These are phyloP conservation scores for Colletotrichum echinochloae DNA, from an alignment of 2,329 filamentous ascomycete genomes.

Conservation along the genomic window DNA sequence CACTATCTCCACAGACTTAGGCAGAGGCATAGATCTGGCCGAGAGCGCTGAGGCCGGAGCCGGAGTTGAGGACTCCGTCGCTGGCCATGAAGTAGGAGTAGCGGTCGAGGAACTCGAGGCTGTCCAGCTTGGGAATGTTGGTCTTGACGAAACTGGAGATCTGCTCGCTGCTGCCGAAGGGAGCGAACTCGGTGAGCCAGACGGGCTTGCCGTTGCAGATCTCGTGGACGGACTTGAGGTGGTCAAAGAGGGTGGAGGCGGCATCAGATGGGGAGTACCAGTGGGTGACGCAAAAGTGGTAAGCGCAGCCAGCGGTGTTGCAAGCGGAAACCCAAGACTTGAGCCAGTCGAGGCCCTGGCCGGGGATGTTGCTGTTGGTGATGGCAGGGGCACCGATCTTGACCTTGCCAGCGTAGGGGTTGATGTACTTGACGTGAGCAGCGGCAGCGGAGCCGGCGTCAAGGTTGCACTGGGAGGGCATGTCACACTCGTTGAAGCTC, in stretches of 20 bases:
- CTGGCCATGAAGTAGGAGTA: conserved; percentile 70
- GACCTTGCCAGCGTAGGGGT: conserved; percentile 64
- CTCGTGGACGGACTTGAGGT: conserved; percentile 61
- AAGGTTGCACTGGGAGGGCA: conserved; percentile 69
- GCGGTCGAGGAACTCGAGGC: conserved; percentile 62
- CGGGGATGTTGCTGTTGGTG: conserved; percentile 65
- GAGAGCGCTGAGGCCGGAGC: conserved; percentile 56
- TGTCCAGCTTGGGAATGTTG: conserved; percentile 62
- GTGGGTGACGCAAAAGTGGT: conserved; percentile 72
- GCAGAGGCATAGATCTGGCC: conserved; percentile 63
- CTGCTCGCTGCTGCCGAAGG: conserved; percentile 58
- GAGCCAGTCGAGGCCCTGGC: conserved; percentile 69
- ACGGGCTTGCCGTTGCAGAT: conserved; percentile 63
- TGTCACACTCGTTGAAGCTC: conserved; percentile 80
- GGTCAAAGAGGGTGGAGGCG: conserved; percentile 64
- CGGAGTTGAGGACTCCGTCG: conserved; percentile 56
- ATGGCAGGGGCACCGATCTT: conserved; percentile 70
- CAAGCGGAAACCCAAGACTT: conserved; percentile 65
- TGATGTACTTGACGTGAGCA: conserved; percentile 66
- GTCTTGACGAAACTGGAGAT: conserved; percentile 61
- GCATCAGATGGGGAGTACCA: conserved; percentile 69
- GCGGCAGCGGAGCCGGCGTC: conserved; percentile 63
- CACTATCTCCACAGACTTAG: conserved; percentile 1
- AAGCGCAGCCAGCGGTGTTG: conserved; percentile 59
- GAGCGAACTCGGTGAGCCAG: conserved; percentile 75